phyloP scores from a whole-genome alignment of 2,329 filamentous ascomycete genomes.

The Thielaviopsis euricoi region DNA sequence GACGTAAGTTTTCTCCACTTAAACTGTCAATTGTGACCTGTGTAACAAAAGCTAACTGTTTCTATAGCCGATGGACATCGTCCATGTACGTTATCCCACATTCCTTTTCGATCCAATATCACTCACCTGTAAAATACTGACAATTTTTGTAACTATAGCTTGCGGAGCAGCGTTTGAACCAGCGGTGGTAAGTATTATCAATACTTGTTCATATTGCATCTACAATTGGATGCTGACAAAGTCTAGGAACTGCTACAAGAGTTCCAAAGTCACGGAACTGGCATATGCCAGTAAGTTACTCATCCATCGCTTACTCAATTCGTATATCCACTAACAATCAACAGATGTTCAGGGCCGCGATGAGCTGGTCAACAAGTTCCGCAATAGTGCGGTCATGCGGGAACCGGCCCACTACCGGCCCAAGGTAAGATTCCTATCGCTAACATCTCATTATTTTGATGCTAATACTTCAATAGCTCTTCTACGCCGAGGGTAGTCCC shows the following conservation, averaged over 20 bases:
- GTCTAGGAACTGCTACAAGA: constrained; percentile 61
- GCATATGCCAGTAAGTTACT: constrained; percentile 77
- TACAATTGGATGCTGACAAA: background rate
- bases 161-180: constrained; percentile 51
- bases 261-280: constrained; percentile 72
- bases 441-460: background rate
- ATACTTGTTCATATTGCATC: too few relatives aligned
- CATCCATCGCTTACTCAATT: rapidly evolving
- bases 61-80: constrained; percentile 51
- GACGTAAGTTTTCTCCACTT: constrained; percentile 39
- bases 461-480: constrained; percentile 24
- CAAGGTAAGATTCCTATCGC: constrained; percentile 37
- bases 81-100: constrained; percentile 36
- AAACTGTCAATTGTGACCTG: background rate
- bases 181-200: constrained; percentile 42
- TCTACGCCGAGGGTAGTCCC: constrained; percentile 32
- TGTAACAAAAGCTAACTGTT: background rate
- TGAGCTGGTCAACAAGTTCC: constrained; percentile 83
- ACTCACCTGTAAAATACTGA: background rate
- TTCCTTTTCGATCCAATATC: background rate
- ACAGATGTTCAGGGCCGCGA: constrained; percentile 81
- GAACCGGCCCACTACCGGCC: constrained; percentile 69
- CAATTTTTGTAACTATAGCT: constrained; percentile 37
- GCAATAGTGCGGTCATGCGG: constrained; percentile 91
- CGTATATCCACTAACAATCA: constrained; percentile 5